A percentile compares a stretch with the other conserved stretches of the same genome.
These are phyloP conservation scores for Pseudogymnoascus sp. DNA, from an alignment of 2,329 filamentous ascomycete genomes.

Conservation along the genomic window DNA sequence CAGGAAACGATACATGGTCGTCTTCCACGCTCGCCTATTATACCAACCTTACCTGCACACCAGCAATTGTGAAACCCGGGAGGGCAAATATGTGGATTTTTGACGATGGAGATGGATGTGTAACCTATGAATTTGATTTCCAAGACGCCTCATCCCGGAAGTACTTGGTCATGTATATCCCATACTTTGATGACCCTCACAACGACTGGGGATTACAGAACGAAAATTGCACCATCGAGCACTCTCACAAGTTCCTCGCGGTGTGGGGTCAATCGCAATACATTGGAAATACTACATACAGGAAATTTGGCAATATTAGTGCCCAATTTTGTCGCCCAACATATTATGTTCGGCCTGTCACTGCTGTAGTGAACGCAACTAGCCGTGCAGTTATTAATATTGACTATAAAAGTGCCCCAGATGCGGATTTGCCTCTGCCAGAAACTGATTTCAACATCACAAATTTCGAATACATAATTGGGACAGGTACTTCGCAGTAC, in stretches of 20 bases:
- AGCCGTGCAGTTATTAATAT: slow-evolving; percentile 17
- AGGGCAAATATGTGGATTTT: slow-evolving; percentile 22
- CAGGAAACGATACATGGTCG: slow-evolving; percentile 16
- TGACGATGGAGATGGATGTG: slow-evolving; percentile 34
- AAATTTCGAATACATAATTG: slow-evolving; percentile 32
- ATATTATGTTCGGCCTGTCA: slow-evolving; percentile 41
- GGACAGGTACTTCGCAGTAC: slow-evolving; percentile 15
- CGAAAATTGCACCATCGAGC: slow-evolving; percentile 26
- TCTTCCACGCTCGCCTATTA: slow-evolving; percentile 27
- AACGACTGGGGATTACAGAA: slow-evolving; percentile 29
- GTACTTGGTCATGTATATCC: neutral
- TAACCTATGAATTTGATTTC: slow-evolving; percentile 18
- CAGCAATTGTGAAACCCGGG: slow-evolving; percentile 20
- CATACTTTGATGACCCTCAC: slow-evolving; percentile 31
- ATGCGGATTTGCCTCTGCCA: slow-evolving; percentile 19
- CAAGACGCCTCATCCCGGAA: neutral
- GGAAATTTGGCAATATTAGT: slow-evolving; percentile 22
- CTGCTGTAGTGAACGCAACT: slow-evolving; percentile 32
- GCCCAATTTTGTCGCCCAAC: slow-evolving; percentile 37
- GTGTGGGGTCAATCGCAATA: slow-evolving; percentile 19
- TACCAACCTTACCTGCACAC: slow-evolving; percentile 35
- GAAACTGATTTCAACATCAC: slow-evolving; percentile 31
- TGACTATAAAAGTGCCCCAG: neutral
- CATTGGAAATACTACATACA: neutral
- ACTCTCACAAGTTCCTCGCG: slow-evolving; percentile 35